Conservation (phyloP, 169 alveolate species). For the Pseudocohnilembus persalinus region DNA sequence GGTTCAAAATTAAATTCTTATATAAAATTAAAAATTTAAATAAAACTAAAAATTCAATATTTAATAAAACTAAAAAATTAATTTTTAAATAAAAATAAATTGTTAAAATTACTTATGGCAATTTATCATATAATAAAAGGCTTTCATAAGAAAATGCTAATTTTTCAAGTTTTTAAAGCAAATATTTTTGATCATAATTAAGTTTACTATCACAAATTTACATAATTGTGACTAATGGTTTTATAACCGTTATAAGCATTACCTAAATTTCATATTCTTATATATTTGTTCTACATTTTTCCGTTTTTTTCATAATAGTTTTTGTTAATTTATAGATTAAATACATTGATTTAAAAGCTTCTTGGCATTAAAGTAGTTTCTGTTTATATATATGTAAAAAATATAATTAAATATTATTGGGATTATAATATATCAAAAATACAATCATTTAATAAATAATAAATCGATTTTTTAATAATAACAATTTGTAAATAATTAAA, state of each 20-base stretch:
- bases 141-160: background rate
- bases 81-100: too few species aligned
- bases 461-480: too few species aligned
- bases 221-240: background rate
- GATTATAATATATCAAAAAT: too few species aligned
- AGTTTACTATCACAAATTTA: background rate
- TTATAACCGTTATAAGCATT: background rate
- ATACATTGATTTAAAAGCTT: background rate
- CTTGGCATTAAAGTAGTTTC: background rate
- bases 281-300: background rate
- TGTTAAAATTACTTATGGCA: background rate
- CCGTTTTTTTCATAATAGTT: background rate
- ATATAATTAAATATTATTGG: too few species aligned
- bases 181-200: background rate
- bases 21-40: too few species aligned
- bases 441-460: too few species aligned
- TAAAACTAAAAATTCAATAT: too few species aligned
- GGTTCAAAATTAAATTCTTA: background rate
- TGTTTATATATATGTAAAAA: too few species aligned
- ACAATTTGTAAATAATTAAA: too few species aligned
- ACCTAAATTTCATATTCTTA: background rate
- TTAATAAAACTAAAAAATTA: background rate
- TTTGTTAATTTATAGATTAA: background rate
- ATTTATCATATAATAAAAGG: background rate
- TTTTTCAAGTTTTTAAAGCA: background rate